phyloP scores from a whole-genome alignment of 2,329 filamentous ascomycete genomes.

The Capronia americana region DNA sequence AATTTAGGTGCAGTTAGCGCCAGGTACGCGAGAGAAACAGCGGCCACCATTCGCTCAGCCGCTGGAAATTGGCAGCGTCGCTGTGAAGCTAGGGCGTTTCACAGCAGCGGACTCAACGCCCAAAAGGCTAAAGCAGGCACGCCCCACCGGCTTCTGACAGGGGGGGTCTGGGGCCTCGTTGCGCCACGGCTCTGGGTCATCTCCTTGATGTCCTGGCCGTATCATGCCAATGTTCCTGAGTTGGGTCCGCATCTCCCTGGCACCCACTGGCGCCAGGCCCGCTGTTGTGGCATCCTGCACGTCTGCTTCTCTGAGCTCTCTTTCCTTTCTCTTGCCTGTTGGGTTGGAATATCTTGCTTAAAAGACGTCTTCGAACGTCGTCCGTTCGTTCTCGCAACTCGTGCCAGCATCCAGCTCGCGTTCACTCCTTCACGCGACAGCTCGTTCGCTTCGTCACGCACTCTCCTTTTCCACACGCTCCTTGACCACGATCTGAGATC shows the following conservation, averaged over 20 bases:
- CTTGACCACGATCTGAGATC: conserved; percentile 38
- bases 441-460: conserved; percentile 26
- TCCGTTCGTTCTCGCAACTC: conserved; percentile 33
- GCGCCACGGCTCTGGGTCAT: conserved; percentile 3
- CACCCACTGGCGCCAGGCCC: conserved; percentile 8
- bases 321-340: conserved; percentile 18
- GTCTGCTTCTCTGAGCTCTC: conserved; percentile 23
- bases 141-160: conserved; percentile 24
- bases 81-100: conserved; percentile 36
- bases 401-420: conserved; percentile 35
- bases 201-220: conserved; percentile 5
- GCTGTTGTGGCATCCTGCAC: conserved; percentile 29
- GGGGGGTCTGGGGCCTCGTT: conserved; percentile 25
- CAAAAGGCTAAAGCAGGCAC: conserved; percentile 23
- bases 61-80: conserved; percentile 35
- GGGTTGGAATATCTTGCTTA: conserved; percentile 30
- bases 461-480: conserved; percentile 28
- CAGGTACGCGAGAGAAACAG: conserved; percentile 34
- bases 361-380: conserved; percentile 35
- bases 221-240: conserved; percentile 12
- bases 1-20: conserved; percentile 33
- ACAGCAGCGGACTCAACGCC: conserved; percentile 31
- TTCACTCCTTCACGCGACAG: conserved; percentile 37
- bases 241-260: conserved; percentile 20
- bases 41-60: conserved; percentile 26